Percentiles rank a stretch among this genome's conserved stretches.
Conservation (phyloP, 2,329 filamentous ascomycete genomes). For the Dactylellina sp. region DNA sequence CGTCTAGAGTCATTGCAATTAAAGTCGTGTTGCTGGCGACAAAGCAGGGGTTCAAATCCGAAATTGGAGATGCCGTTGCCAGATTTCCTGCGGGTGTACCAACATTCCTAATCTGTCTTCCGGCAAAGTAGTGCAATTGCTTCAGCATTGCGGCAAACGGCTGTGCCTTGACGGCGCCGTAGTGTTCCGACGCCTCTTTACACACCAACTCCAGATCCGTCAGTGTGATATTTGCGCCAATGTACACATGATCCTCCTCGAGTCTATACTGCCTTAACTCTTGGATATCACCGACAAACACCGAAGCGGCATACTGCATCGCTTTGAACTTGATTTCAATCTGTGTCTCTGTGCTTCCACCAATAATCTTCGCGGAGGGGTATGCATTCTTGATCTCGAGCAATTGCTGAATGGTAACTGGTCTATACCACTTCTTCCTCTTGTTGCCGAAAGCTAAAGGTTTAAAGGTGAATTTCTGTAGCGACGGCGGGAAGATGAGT, state of each 20-base stretch:
- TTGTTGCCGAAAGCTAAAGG: constrained; percentile 93
- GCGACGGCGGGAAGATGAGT: constrained; percentile 88
- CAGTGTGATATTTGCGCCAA: constrained; percentile 91
- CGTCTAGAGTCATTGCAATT: constrained; percentile 78
- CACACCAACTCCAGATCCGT: constrained; percentile 91
- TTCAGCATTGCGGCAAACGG: constrained; percentile 92
- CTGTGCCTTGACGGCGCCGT: constrained; percentile 77
- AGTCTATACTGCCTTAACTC: constrained; percentile 86
- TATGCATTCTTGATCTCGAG: constrained; percentile 89
- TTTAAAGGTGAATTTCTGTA: constrained; percentile 84
- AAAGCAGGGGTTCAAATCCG: constrained; percentile 93
- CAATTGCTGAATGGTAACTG: constrained; percentile 85
- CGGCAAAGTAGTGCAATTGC: constrained; percentile 93
- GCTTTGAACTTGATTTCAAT: constrained; percentile 99
- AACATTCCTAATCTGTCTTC: constrained; percentile 95
- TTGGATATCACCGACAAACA: constrained; percentile 92
- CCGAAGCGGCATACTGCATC: constrained; percentile 86
- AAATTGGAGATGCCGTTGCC: constrained; percentile 94
- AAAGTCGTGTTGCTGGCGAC: constrained; percentile 86
- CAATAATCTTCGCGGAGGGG: constrained; percentile 91
- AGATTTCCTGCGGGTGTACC: constrained; percentile 95
- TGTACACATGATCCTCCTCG: constrained; percentile 82
- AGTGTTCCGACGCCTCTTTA: constrained; percentile 80
- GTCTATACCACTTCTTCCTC: constrained; percentile 91
- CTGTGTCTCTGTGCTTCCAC: constrained; percentile 95